phyloP scores from a whole-genome alignment of 345 rosid species.

The Laguncularia racemosa region DNA sequence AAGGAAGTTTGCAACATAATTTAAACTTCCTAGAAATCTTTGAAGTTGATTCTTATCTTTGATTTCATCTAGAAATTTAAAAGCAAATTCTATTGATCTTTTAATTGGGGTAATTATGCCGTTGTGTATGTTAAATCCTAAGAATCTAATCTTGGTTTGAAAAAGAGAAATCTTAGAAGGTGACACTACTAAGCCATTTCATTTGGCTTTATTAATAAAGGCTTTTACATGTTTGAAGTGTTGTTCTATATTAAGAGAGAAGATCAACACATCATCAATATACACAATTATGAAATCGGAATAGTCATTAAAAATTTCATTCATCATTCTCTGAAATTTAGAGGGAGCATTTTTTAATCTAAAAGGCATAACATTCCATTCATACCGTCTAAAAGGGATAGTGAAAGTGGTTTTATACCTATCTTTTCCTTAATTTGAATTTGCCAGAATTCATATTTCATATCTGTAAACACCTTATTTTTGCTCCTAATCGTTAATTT shows the following conservation, averaged over 20 bases:
- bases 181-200: not conserved
- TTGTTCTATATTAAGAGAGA: too few species aligned
- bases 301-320: too few species aligned
- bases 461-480: too few species aligned
- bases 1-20: not conserved
- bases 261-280: too few species aligned
- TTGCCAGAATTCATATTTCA: conserved; percentile 1
- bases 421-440: not conserved
- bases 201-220: not conserved
- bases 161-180: not conserved
- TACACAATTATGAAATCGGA: too few species aligned
- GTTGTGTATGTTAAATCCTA: not conserved
- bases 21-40: not conserved
- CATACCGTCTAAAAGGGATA: too few species aligned
- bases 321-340: too few species aligned
- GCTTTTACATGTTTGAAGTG: too few species aligned
- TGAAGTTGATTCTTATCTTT: not conserved
- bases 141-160: not conserved
- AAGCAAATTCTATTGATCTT: not conserved
- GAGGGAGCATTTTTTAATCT: too few species aligned
- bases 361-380: too few species aligned
- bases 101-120: not conserved
- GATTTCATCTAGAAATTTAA: not conserved
- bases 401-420: not conserved
- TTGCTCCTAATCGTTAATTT: too few species aligned